A percentile compares a stretch with the other conserved stretches of the same genome.
Conservation (phyloP, 352 stramenopile genomes). For the Phytophthora hybrid region DNA sequence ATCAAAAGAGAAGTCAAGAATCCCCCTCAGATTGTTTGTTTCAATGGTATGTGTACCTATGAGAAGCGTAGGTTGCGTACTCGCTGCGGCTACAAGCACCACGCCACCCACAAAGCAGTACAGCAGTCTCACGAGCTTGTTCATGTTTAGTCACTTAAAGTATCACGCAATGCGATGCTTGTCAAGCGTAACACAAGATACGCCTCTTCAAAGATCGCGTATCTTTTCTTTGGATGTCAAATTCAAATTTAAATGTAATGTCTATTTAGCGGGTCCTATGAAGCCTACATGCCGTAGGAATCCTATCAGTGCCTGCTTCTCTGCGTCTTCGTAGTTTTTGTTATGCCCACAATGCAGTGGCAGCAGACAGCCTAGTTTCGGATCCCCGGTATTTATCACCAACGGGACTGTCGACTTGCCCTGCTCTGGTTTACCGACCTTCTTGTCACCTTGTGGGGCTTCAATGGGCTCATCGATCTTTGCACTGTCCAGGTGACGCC, state of each 20-base stretch:
- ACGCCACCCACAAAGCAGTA: constrained; percentile 6
- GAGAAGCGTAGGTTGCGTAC: constrained; percentile 24
- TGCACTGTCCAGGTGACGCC: constrained; percentile 51
- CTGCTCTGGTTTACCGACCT: constrained; percentile 8
- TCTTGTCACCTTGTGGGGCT: constrained; percentile 18
- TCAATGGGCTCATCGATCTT: constrained; percentile 15
- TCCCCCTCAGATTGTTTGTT: neutral
- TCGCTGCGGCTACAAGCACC: neutral
- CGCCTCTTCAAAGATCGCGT: constrained; percentile 34
- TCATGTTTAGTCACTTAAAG: constrained; percentile 14
- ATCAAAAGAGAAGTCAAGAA: too few relatives aligned
- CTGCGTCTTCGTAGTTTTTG: constrained; percentile 79
- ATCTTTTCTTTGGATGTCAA: constrained; percentile 12
- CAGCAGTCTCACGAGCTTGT: constrained; percentile 4
- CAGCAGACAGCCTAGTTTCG: constrained; percentile 64
- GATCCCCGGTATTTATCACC: constrained; percentile 45
- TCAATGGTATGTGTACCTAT: constrained; percentile 16
- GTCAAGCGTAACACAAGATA: constrained; percentile 29
- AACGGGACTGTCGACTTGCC: constrained; percentile 31
- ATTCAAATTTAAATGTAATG: constrained; percentile 9
- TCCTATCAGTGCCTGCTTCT: constrained; percentile 71
- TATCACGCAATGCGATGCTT: constrained; percentile 15
- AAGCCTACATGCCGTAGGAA: constrained; percentile 68
- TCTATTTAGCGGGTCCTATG: constrained; percentile 36
- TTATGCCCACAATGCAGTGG: constrained; percentile 88